These are phyloP conservation scores for Aspergillus sp. DNA, from an alignment of 2,329 filamentous ascomycete genomes.

Conservation along the genomic window DNA sequence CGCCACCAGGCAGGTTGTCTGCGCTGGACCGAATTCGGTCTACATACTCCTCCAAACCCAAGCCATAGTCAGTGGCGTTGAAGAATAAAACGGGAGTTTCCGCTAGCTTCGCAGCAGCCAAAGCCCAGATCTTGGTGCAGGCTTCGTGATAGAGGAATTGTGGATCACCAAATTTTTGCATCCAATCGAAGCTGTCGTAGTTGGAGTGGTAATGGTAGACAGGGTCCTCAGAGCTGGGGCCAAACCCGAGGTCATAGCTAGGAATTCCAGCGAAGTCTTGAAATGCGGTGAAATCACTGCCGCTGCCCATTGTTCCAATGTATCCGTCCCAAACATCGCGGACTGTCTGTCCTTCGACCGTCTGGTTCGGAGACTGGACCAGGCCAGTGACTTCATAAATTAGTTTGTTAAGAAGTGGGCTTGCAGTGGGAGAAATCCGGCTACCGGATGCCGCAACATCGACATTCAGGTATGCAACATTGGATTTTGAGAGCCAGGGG, in stretches of 20 bases:
- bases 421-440: conserved; percentile 64
- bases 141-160: conserved; percentile 60
- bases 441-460: conserved; percentile 71
- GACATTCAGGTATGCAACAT: conserved; percentile 82
- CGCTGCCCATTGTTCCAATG: conserved; percentile 68
- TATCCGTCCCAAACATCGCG: conserved; percentile 64
- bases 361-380: conserved; percentile 74
- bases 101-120: conserved; percentile 61
- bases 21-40: conserved; percentile 29
- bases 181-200: conserved; percentile 83
- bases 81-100: conserved; percentile 65
- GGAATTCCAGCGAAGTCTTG: conserved; percentile 70
- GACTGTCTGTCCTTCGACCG: conserved; percentile 66
- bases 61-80: conserved; percentile 64
- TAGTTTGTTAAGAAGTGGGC: conserved; percentile 73
- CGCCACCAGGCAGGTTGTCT: conserved; percentile 23
- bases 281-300: conserved; percentile 74
- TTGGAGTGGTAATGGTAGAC: conserved; percentile 79
- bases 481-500: conserved; percentile 71
- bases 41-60: conserved; percentile 51
- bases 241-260: conserved; percentile 64
- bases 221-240: conserved; percentile 41
- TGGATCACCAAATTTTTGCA: conserved; percentile 72
- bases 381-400: conserved; percentile 65
- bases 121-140: conserved; percentile 64